These are phyloP conservation scores for Magnusiomyces tetraspermus DNA, from an alignment of 1,139 yeast genomes.

Conservation along the genomic window DNA sequence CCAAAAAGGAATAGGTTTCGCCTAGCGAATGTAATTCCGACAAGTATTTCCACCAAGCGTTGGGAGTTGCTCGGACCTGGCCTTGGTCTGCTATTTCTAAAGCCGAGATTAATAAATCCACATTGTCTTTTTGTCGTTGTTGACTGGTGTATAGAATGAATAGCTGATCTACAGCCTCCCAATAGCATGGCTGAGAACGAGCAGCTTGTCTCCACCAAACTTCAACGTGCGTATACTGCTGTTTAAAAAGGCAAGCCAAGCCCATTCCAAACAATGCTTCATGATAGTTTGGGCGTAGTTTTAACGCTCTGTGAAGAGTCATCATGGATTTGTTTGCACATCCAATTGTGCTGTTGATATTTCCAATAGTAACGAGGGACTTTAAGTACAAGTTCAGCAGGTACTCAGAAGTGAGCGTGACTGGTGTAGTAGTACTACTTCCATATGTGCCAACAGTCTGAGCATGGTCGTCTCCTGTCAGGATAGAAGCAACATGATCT, in stretches of 20 bases:
- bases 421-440: too few species aligned
- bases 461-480: too few species aligned
- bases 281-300: slow-evolving; percentile 17
- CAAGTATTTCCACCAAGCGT: slow-evolving; percentile 24
- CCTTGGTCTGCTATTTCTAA: slow-evolving; percentile 2
- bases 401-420: too few species aligned
- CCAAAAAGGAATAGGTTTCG: slow-evolving; percentile 16
- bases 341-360: background rate
- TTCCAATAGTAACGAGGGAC: background rate
- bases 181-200: slow-evolving; percentile 19
- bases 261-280: slow-evolving; percentile 25
- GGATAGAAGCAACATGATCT: background rate
- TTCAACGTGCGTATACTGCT: slow-evolving; percentile 18
- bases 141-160: slow-evolving; percentile 19
- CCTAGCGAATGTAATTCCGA: slow-evolving; percentile 27
- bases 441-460: background rate
- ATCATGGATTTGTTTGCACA: background rate
- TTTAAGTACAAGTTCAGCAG: background rate
- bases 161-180: slow-evolving; percentile 26
- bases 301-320: slow-evolving; percentile 13
- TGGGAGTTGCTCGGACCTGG: slow-evolving; percentile 11
- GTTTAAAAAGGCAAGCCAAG: slow-evolving; percentile 17
- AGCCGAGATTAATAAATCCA: slow-evolving; percentile 16
- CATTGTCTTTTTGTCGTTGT: slow-evolving; percentile 19
- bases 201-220: slow-evolving; percentile 21